These are phyloP conservation scores for Phialophora chinensis DNA, from an alignment of 2,329 filamentous ascomycete genomes.

Conservation along the genomic window DNA sequence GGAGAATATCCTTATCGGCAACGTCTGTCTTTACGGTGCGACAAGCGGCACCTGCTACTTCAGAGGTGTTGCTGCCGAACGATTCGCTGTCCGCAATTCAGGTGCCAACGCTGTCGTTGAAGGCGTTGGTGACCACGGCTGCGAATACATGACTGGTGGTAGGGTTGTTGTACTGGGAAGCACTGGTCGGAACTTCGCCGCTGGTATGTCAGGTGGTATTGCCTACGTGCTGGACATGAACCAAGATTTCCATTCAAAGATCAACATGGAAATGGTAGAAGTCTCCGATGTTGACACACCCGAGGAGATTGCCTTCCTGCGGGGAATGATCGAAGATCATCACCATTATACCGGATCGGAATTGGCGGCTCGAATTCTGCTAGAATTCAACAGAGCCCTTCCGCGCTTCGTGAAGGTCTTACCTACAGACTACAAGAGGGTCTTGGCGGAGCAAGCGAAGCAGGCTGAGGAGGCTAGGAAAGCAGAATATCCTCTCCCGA, in stretches of 20 bases:
- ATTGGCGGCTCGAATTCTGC: conserved; percentile 85
- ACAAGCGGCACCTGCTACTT: conserved; percentile 93
- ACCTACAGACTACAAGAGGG: conserved; percentile 94
- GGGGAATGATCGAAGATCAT: conserved; percentile 92
- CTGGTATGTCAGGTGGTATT: conserved; percentile 98
- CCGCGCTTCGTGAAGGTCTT: conserved; percentile 92
- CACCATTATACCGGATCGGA: conserved; percentile 98
- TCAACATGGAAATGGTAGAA: conserved; percentile 98
- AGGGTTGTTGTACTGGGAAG: conserved; percentile 84
- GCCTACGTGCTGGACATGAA: conserved; percentile 91
- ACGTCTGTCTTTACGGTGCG: conserved; percentile 93
- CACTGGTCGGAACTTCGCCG: conserved; percentile 95
- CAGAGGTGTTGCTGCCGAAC: conserved; percentile 93
- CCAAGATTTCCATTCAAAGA: conserved; percentile 87
- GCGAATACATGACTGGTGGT: conserved; percentile 99
- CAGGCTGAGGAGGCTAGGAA: conserved; percentile 87
- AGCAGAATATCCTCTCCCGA: conserved; percentile 78
- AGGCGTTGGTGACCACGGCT: conserved; percentile 93
- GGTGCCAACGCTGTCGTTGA: conserved; percentile 96
- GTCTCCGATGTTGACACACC: conserved; percentile 82
- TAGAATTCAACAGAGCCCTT: conserved; percentile 93
- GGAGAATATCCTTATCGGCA: conserved; percentile 92
- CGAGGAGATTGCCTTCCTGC: conserved; percentile 85
- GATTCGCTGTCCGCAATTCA: conserved; percentile 95
- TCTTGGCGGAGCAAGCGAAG: conserved; percentile 81